phyloP scores from a whole-genome alignment of 805 yeast genomes.

The Metschnikowia hibisci region DNA sequence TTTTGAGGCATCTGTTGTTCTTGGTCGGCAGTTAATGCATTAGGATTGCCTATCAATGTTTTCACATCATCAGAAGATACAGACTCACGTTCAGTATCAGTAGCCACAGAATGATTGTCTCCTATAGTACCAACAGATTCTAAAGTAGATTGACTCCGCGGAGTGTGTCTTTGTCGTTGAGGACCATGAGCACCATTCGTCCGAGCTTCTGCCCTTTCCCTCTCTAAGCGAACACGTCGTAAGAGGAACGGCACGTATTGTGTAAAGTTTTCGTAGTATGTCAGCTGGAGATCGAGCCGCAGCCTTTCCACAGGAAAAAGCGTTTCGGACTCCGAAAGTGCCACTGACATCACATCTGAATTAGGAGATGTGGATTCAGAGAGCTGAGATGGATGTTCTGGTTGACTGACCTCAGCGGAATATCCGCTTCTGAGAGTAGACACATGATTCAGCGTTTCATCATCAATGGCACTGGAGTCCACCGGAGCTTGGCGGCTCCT shows the following conservation, averaged over 20 bases:
- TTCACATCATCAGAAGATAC: conserved; percentile 4
- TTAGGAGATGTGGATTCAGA: not conserved
- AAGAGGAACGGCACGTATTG: conserved; percentile 36
- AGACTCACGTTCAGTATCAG: conserved; percentile 3
- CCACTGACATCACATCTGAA: conserved; percentile 16
- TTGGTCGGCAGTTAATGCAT: conserved; percentile 1
- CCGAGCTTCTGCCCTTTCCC: conserved; percentile 1
- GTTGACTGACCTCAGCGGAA: not conserved
- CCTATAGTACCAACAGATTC: conserved; percentile 1
- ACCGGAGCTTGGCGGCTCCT: not conserved
- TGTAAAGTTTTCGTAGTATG: conserved; percentile 36
- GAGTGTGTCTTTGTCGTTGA: not conserved
- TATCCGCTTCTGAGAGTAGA: not conserved
- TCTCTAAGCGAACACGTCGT: conserved; percentile 25
- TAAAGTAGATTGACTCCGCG: not conserved
- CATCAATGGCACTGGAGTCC: not conserved
- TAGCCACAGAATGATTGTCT: not conserved
- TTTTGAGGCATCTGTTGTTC: not conserved
- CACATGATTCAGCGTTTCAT: not conserved
- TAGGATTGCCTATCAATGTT: conserved; percentile 1
- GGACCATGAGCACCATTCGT: not conserved
- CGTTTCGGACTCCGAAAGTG: conserved; percentile 38
- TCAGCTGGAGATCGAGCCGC: conserved; percentile 32
- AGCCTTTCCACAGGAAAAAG: conserved; percentile 21
- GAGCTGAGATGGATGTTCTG: not conserved